A percentile compares a stretch with the other conserved stretches of the same genome.
Conservation (phyloP, 169 alveolate species). For the Plasmodium billcollinsi region DNA sequence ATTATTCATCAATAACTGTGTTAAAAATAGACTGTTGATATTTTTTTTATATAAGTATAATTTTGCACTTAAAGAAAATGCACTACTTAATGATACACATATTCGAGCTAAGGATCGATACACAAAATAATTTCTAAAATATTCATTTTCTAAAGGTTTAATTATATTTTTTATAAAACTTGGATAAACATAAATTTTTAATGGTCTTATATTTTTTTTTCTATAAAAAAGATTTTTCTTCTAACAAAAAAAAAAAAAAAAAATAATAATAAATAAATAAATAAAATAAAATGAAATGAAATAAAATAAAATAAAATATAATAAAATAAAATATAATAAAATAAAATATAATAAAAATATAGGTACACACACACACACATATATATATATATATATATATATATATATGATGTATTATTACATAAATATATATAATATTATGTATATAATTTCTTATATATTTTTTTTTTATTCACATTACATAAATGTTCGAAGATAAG, state of each 20-base stretch:
- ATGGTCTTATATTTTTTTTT: constrained; percentile 7
- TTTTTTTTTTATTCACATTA: not conserved
- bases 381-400: not conserved
- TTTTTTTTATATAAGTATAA: constrained; percentile 35
- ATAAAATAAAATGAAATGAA: too few relatives aligned
- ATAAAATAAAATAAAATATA: too few relatives aligned
- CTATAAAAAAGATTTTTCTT: not conserved
- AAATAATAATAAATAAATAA: not conserved
- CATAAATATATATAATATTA: too few relatives aligned
- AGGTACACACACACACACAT: not conserved
- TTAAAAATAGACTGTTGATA: constrained; percentile 19
- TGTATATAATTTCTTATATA: too few relatives aligned
- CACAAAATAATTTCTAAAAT: constrained; percentile 31
- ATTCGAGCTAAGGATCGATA: constrained; percentile 58
- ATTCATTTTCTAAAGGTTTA: constrained; percentile 25
- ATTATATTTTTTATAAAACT: constrained; percentile 42
- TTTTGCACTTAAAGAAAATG: constrained; percentile 56
- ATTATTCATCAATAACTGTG: constrained; percentile 38
- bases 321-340: too few relatives aligned
- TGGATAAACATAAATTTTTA: constrained; percentile 14
- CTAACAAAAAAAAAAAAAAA: not conserved
- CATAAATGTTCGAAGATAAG: not conserved
- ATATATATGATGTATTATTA: too few relatives aligned
- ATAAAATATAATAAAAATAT: too few relatives aligned
- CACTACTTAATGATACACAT: constrained; percentile 72